Evolutionary conservation across 257 asterid species (phyloP).

Genomic region (Verbena officinalis): DNA sequence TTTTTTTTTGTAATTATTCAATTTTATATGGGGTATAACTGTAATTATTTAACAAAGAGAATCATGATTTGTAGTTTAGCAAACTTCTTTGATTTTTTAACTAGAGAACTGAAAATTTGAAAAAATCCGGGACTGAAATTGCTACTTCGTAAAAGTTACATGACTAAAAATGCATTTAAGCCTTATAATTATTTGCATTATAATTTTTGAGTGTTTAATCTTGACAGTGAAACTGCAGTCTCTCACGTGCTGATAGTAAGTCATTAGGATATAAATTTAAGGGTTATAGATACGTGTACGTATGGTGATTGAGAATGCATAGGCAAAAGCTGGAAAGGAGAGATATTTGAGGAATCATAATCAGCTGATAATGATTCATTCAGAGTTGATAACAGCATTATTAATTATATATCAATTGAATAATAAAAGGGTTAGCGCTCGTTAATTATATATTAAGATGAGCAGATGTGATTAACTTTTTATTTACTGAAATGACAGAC

Average conservation of each 20-base stretch:
- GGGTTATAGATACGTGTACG: slow-evolving; percentile 29
- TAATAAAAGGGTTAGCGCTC: neutral
- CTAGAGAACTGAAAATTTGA: too few species aligned
- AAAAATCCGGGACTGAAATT: too few species aligned
- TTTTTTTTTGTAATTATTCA: too few species aligned
- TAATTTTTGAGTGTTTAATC: neutral
- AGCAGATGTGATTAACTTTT: slow-evolving; percentile 26
- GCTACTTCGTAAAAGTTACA: too few species aligned
- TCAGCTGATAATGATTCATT: slow-evolving; percentile 33
- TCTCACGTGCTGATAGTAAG: slow-evolving; percentile 36
- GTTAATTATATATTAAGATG: slow-evolving; percentile 16
- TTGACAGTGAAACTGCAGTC: slow-evolving; percentile 6
- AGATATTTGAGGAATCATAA: slow-evolving; percentile 43
- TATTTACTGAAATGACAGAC: slow-evolving; percentile 72
- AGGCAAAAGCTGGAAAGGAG: slow-evolving; percentile 38
- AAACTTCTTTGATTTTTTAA: too few species aligned
- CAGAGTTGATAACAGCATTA: slow-evolving; percentile 9
- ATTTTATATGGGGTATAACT: too few species aligned
- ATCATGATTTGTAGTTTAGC: too few species aligned
- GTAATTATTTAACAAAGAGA: too few species aligned
- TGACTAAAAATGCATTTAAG: too few species aligned
- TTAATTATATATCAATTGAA: slow-evolving; percentile 2
- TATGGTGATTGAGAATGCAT: slow-evolving; percentile 42
- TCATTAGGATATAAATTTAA: slow-evolving; percentile 21
- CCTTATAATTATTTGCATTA: too few species aligned